Evolutionary conservation across 2,329 filamentous ascomycete genomes (phyloP).

Genomic region (Fusarium xylarioides): DNA sequence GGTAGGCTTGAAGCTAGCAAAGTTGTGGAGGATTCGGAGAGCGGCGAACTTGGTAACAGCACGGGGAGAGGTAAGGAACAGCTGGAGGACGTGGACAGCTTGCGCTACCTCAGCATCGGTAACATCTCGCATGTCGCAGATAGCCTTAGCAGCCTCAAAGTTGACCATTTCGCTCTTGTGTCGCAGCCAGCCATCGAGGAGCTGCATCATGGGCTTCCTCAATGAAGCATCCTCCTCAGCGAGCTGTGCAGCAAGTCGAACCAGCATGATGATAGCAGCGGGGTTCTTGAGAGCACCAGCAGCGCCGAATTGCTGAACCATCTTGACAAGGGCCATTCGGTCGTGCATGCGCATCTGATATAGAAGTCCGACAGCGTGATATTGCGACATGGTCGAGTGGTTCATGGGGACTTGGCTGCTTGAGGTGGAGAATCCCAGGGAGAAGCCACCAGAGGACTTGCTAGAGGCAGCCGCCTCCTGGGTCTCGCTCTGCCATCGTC

Average conservation of each 20-base stretch:
- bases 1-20: conserved; percentile 94
- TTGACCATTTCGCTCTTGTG: conserved; percentile 99
- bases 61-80: conserved; percentile 94
- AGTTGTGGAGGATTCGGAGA: conserved; percentile 94
- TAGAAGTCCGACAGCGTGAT: conserved; percentile 95
- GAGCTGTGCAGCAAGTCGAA: conserved; percentile 90
- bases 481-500: conserved; percentile 98
- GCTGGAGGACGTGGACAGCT: conserved; percentile 92
- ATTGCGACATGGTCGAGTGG: conserved; percentile 97
- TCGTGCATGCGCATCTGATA: conserved; percentile 99
- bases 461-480: conserved; percentile 92
- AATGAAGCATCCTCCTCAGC: conserved; percentile 91
- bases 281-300: conserved; percentile 95
- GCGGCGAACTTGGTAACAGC: conserved; percentile 98
- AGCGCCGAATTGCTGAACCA: conserved; percentile 98
- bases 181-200: conserved; percentile 94
- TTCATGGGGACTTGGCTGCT: conserved; percentile 79
- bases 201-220: conserved; percentile 94
- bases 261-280: conserved; percentile 89
- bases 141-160: conserved; percentile 98
- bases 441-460: conserved; percentile 91
- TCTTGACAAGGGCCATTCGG: conserved; percentile 98
- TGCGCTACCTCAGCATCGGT: conserved; percentile 91
- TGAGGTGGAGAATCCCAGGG: conserved; percentile 88
- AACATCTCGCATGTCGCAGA: conserved; percentile 93